Base-by-base conservation (phyloP, 1,284 basidiomycete species). In the Pseudozyma thailandica region DNA sequence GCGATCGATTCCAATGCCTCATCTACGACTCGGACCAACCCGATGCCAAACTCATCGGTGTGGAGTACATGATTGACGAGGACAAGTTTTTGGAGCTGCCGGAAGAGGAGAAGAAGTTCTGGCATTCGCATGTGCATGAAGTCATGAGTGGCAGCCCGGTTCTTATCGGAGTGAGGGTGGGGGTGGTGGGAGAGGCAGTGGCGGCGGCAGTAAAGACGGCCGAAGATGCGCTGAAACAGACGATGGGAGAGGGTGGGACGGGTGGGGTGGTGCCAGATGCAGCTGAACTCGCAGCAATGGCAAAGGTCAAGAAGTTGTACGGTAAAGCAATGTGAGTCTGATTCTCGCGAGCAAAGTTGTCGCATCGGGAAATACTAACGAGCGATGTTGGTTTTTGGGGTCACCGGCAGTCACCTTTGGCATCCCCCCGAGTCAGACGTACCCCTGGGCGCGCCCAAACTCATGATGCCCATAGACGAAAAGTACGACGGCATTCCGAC, bases 41-140 rank as follows among this genome's bases (percentile, higher is more conserved):
- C 2, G 82, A 86, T 50, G 86, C 87, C 8, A 84, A 84, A 42
- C 81, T 87, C 43, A 87, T 87, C 57, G 87, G 86, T 1, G 85
- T 88, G 43, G 87, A 87, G 74, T 88, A 88, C 64, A 85, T 88
- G 54, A 83, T 87, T 26, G 80, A 83, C 3, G 86, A 86, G 51
- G 31, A 84, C 79, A 63, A 85, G 16, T 88, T 87, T 77, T 65
- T 78, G 28, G 64, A 76, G 0, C 82, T 88, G 0, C 81, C 85
- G 0, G 63, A 79, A 15, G 85, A 86, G 18, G 87, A 88, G 82
- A 86, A 86, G 73, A 83, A 79, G 60, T 86, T 84, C 59, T 87
- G 87, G 86, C 87, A 87, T 63, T 86, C 86, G 12, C 86, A 86
- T 68, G 82, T 84, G 43, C 84, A 84, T 53, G 86, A 86, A 53